Percentiles rank a stretch among this genome's conserved stretches.
Conservation (phyloP, 2,329 filamentous ascomycete genomes). For the Penicillium sumatraense region DNA sequence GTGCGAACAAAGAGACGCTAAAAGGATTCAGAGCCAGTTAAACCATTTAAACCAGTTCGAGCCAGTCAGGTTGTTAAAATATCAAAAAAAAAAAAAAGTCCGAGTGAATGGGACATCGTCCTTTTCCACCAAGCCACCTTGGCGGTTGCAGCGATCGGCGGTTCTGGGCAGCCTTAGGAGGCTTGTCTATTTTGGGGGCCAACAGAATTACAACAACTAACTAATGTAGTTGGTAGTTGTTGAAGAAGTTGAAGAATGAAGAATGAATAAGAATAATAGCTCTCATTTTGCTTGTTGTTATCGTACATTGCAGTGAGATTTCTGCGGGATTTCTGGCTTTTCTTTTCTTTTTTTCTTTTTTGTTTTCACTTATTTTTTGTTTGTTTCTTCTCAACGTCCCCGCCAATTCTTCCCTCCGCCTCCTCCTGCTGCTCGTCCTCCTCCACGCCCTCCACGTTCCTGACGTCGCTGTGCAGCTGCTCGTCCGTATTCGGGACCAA, state of each 20-base stretch:
- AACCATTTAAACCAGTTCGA: too few relatives aligned
- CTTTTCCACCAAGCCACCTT: not conserved
- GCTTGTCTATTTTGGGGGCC: conserved; percentile 17
- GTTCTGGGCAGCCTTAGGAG: not conserved
- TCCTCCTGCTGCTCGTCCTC: conserved; percentile 35
- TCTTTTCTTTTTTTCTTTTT: not conserved
- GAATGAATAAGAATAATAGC: too few relatives aligned
- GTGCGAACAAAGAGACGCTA: not conserved
- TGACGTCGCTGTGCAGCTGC: conserved; percentile 12
- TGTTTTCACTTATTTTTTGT: not conserved
- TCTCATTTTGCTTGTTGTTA: not conserved
- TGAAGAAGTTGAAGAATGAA: too few relatives aligned
- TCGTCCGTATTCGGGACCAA: conserved; percentile 67
- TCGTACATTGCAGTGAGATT: too few relatives aligned
- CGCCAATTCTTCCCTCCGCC: conserved; percentile 33
- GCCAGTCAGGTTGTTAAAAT: not conserved
- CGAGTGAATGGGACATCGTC: not conserved
- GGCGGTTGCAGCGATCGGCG: not conserved
- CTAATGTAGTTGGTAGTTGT: too few relatives aligned
- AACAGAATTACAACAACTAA: not conserved
- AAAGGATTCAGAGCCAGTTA: too few relatives aligned
- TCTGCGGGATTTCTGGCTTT: not conserved
- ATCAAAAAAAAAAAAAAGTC: not conserved
- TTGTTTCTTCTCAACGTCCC: conserved; percentile 23
- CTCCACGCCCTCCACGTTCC: conserved; percentile 33